Conservation (phyloP, 2,329 filamentous ascomycete genomes). For the Claviceps cyperi region DNA sequence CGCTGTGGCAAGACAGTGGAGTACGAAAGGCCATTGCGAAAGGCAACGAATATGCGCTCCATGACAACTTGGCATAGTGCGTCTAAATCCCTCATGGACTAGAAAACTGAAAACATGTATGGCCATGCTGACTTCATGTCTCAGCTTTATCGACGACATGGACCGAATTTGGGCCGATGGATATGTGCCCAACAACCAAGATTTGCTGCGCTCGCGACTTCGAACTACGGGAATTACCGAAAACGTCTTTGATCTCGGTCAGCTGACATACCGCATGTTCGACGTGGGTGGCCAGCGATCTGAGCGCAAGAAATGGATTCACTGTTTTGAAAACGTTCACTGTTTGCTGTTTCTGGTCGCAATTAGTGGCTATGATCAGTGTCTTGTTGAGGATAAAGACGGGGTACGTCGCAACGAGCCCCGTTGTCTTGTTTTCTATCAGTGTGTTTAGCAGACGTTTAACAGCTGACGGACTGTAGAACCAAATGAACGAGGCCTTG, state of each 20-base stretch:
- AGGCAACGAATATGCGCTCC: constrained; percentile 90
- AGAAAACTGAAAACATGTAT: neutral
- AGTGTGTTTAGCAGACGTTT: neutral
- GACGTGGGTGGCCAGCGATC: constrained; percentile 92
- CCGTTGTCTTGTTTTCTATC: neutral
- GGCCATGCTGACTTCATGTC: constrained; percentile 1
- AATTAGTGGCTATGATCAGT: constrained; percentile 93
- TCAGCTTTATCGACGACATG: constrained; percentile 69
- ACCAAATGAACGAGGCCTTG: constrained; percentile 82
- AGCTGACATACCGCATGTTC: constrained; percentile 94
- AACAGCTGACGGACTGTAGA: constrained; percentile 32
- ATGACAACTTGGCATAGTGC: constrained; percentile 91
- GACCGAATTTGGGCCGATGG: constrained; percentile 61
- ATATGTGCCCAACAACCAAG: constrained; percentile 84
- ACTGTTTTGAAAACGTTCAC: constrained; percentile 92
- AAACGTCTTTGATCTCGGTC: constrained; percentile 89
- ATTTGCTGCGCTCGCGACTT: constrained; percentile 88
- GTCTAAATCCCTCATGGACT: constrained; percentile 18
- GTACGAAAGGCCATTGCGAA: constrained; percentile 80
- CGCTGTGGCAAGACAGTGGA: constrained; percentile 69
- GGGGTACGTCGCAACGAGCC: constrained; percentile 46
- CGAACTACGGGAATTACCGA: constrained; percentile 97
- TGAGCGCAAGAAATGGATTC: constrained; percentile 98
- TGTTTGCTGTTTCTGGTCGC: constrained; percentile 87
- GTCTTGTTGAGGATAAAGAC: constrained; percentile 89